Percentiles rank a stretch among this genome's conserved stretches.
phyloP scores from a whole-genome alignment of 1,284 basidiomycete species.

The Phellopilus nigrolimitatus region DNA sequence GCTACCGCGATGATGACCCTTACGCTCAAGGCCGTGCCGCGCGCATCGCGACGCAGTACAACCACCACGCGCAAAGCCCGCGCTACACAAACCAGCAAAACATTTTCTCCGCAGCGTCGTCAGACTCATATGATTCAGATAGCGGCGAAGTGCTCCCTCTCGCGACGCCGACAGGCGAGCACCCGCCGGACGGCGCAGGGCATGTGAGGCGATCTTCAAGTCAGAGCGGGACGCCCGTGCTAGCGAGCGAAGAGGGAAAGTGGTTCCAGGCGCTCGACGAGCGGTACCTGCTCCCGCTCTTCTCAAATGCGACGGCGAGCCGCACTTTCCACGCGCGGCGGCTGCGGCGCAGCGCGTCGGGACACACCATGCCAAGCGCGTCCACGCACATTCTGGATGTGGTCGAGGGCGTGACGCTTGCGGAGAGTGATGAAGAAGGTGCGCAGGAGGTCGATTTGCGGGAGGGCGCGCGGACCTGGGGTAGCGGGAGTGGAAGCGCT shows the following conservation, averaged over 20 bases:
- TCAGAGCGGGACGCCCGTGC: slow-evolving; percentile 22
- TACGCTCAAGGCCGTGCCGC: slow-evolving; percentile 41
- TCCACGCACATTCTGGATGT: neutral
- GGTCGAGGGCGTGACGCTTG: slow-evolving; percentile 4
- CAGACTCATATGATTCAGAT: slow-evolving; percentile 74
- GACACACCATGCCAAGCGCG: neutral
- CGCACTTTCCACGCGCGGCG: slow-evolving; percentile 81
- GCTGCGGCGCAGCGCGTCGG: slow-evolving; percentile 46
- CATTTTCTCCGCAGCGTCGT: slow-evolving; percentile 57
- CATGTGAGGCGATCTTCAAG: slow-evolving; percentile 23
- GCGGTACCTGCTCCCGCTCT: slow-evolving; percentile 89
- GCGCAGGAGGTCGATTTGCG: slow-evolving; percentile 17
- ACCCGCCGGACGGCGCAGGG: slow-evolving; percentile 23
- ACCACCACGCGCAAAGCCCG: slow-evolving; percentile 49
- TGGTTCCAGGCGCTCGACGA: slow-evolving; percentile 98
- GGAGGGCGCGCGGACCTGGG: neutral
- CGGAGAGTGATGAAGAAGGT: slow-evolving; percentile 16
- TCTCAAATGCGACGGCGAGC: slow-evolving; percentile 91
- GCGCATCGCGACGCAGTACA: slow-evolving; percentile 36
- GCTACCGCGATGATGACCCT: slow-evolving; percentile 46
- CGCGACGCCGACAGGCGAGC: slow-evolving; percentile 41
- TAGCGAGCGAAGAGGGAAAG: slow-evolving; percentile 56
- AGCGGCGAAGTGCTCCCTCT: slow-evolving; percentile 71
- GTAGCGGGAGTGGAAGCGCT: too few relatives aligned
- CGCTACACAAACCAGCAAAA: slow-evolving; percentile 30